Percentiles rank a stretch among this genome's conserved stretches.
These are phyloP conservation scores for Tuber umbilicatum DNA, from an alignment of 495 filamentous ascomycete species.

Conservation along the genomic window DNA sequence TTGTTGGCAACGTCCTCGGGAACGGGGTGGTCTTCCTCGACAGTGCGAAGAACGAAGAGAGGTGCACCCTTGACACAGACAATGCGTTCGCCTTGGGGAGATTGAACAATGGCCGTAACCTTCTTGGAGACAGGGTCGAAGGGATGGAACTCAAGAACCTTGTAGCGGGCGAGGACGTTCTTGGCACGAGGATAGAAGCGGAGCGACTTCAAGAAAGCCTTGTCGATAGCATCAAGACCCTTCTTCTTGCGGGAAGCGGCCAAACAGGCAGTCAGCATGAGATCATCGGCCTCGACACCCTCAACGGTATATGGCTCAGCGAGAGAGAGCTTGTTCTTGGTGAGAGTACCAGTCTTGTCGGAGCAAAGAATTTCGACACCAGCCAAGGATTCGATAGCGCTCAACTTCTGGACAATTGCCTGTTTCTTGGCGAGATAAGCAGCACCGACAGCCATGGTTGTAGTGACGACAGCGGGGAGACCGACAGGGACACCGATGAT, in stretches of 20 bases:
- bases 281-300: conserved; percentile 71
- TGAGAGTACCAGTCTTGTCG: conserved; percentile 91
- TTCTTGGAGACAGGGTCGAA: conserved; percentile 96
- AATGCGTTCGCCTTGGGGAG: conserved; percentile 70
- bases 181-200: conserved; percentile 73
- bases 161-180: conserved; percentile 65
- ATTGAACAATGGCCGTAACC: conserved; percentile 75
- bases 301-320: conserved; percentile 74
- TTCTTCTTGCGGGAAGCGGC: conserved; percentile 90
- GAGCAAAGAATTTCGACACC: conserved; percentile 96
- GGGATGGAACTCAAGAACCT: conserved; percentile 71
- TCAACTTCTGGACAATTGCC: conserved; percentile 93
- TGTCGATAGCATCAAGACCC: conserved; percentile 91
- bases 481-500: conserved; percentile 94
- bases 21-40: conserved; percentile 71
- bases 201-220: conserved; percentile 80
- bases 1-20: conserved; percentile 64
- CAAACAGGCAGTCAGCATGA: conserved; percentile 86
- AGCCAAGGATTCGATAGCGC: conserved; percentile 87
- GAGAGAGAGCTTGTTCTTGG: conserved; percentile 85
- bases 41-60: conserved; percentile 72
- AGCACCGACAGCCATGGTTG: conserved; percentile 93
- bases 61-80: conserved; percentile 89
- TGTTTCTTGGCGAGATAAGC: conserved; percentile 91
- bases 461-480: conserved; percentile 92